Percentiles rank a stretch among this genome's conserved stretches.
These are phyloP conservation scores for Neonectria neomacrospora DNA, from an alignment of 2,329 filamentous ascomycete species.

Conservation along the genomic window DNA sequence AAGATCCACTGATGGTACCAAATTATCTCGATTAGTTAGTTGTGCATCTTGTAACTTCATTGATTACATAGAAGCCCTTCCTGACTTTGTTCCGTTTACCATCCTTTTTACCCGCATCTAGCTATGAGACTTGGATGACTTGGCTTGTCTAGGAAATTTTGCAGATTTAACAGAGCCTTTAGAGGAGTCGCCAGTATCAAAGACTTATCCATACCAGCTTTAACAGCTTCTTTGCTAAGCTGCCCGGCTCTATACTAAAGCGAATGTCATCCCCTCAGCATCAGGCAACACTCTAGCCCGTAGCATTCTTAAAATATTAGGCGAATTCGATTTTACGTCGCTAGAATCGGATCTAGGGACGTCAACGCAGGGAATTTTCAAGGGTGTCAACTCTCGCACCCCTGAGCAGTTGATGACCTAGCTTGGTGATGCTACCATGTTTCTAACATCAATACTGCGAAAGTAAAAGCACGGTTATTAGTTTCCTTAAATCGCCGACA, in stretches of 20 bases:
- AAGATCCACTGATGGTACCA: constrained; percentile 43
- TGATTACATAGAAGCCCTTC: neutral
- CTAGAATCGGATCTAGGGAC: no score
- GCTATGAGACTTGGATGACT: constrained; percentile 16
- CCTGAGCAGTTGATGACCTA: constrained; percentile 35
- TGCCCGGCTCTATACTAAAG: constrained; percentile 44
- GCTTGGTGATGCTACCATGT: constrained; percentile 29
- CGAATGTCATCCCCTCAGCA: neutral
- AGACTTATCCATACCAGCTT: constrained; percentile 48
- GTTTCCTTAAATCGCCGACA: no score
- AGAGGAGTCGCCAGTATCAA: constrained; percentile 22
- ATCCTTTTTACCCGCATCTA: constrained; percentile 49
- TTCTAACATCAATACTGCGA: neutral
- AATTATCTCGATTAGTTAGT: constrained; percentile 52
- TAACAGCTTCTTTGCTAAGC: constrained; percentile 50
- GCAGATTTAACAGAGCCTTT: constrained; percentile 44
- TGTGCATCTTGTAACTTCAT: fast-evolving
- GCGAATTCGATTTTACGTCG: neutral
- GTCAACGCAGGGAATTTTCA: neutral
- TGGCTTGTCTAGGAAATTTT: constrained; percentile 46
- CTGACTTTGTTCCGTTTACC: constrained; percentile 50
- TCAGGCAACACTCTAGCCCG: neutral
- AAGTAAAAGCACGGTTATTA: no score
- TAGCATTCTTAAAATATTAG: neutral
- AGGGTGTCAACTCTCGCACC: neutral